phyloP scores from a whole-genome alignment of 78 protist species.

The Dictyostelium intermedium region DNA sequence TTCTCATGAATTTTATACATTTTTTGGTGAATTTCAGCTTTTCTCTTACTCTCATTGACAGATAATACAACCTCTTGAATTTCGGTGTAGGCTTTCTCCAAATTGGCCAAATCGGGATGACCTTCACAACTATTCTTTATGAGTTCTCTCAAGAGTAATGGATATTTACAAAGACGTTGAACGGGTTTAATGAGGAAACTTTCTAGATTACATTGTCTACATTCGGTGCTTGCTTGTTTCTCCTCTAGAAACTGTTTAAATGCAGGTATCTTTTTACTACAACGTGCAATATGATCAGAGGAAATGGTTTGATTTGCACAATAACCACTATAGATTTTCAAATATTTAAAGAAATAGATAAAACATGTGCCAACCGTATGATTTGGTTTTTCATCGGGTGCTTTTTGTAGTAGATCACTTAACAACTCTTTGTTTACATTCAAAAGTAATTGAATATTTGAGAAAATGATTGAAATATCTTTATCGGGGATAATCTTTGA shows the following conservation, averaged over 20 bases:
- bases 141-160: slow-evolving; percentile 53
- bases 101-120: slow-evolving; percentile 28
- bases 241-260: slow-evolving; percentile 71
- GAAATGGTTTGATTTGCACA: slow-evolving; percentile 69
- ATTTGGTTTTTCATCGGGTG: slow-evolving; percentile 27
- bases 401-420: slow-evolving; percentile 5
- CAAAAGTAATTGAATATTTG: slow-evolving; percentile 48
- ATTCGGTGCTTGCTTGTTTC: slow-evolving; percentile 46
- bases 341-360: slow-evolving; percentile 15
- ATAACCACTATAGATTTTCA: slow-evolving; percentile 58
- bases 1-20: slow-evolving; percentile 71
- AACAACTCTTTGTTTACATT: slow-evolving; percentile 54
- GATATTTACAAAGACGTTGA: slow-evolving; percentile 82
- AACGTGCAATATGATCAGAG: slow-evolving; percentile 24
- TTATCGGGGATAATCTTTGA: slow-evolving; percentile 24
- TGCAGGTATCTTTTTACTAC: slow-evolving; percentile 45
- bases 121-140: slow-evolving; percentile 27
- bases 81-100: slow-evolving; percentile 39
- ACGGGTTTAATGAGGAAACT: slow-evolving; percentile 70
- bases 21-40: slow-evolving; percentile 71
- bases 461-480: slow-evolving; percentile 45
- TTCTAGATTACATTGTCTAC: slow-evolving; percentile 48
- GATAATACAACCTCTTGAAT: slow-evolving; percentile 53
- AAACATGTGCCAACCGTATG: slow-evolving; percentile 33
- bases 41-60: slow-evolving; percentile 69